Conservation (phyloP, 2,329 filamentous ascomycete genomes). For the Paraconiothyrium sp. region DNA sequence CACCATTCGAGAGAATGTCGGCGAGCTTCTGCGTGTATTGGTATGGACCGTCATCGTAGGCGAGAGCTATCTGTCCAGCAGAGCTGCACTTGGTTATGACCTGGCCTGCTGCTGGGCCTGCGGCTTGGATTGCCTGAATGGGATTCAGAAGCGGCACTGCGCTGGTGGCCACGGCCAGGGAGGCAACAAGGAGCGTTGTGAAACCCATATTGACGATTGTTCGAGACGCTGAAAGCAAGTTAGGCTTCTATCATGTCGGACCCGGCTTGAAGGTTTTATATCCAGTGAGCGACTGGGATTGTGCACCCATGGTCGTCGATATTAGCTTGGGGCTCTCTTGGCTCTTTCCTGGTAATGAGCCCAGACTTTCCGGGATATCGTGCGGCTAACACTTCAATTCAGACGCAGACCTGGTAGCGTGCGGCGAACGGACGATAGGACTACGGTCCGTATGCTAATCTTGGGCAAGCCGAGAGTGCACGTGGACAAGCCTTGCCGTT, state of each 20-base stretch:
- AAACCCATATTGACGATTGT: constrained; percentile 32
- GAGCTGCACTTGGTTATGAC: constrained; percentile 43
- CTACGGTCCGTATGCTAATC: constrained; percentile 2
- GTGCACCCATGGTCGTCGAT: constrained; percentile 9
- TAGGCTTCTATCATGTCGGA: not conserved
- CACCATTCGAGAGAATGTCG: constrained; percentile 41
- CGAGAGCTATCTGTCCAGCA: constrained; percentile 42
- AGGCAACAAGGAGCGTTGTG: constrained; percentile 32
- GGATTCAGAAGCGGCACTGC: constrained; percentile 38
- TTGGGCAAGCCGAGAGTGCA: not conserved
- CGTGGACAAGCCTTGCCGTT: not conserved
- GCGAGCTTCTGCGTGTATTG: constrained; percentile 46
- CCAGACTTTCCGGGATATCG: constrained; percentile 30
- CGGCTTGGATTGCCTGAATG: constrained; percentile 37
- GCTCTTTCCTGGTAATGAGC: constrained; percentile 40
- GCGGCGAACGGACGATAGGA: constrained; percentile 1
- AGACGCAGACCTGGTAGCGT: not conserved
- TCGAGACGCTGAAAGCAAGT: not conserved
- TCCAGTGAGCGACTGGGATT: constrained; percentile 3
- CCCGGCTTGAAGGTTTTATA: constrained; percentile 27
- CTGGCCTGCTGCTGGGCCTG: constrained; percentile 25
- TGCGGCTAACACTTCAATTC: constrained; percentile 14
- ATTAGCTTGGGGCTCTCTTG: constrained; percentile 35
- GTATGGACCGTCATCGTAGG: constrained; percentile 50
- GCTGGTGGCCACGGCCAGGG: constrained; percentile 30